A percentile compares a stretch with the other conserved stretches of the same genome.
phyloP scores from a whole-genome alignment of 2,329 filamentous ascomycete genomes.

The Hypoxylon sp. region DNA sequence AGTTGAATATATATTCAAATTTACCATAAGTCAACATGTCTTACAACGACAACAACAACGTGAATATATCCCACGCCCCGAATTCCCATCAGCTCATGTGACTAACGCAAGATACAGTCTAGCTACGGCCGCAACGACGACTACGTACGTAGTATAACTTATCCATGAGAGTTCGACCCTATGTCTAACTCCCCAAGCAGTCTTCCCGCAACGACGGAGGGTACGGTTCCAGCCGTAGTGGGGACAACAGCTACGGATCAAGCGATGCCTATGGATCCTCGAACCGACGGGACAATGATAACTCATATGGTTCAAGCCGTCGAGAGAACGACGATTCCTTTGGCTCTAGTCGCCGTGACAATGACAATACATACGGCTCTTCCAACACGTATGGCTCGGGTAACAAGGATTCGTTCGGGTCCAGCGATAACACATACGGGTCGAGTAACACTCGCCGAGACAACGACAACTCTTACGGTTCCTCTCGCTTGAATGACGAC shows the following conservation, averaged over 20 bases:
- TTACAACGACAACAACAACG: slow-evolving; percentile 61
- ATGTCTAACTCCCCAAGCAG: slow-evolving; percentile 16
- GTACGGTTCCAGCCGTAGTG: slow-evolving; percentile 43
- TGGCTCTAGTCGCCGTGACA: slow-evolving; percentile 30
- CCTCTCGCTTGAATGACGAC: slow-evolving; percentile 19
- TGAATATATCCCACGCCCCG: slow-evolving; percentile 39
- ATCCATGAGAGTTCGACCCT: background rate
- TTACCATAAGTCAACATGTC: slow-evolving; percentile 57
- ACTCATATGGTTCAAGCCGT: slow-evolving; percentile 46
- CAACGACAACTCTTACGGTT: slow-evolving; percentile 43
- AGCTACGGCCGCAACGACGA: slow-evolving; percentile 46
- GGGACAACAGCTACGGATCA: slow-evolving; percentile 31
- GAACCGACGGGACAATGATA: slow-evolving; percentile 23
- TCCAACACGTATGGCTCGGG: slow-evolving; percentile 47
- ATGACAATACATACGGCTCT: slow-evolving; percentile 51
- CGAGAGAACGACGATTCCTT: slow-evolving; percentile 47
- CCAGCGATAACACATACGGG: slow-evolving; percentile 21
- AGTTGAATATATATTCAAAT: slow-evolving; percentile 3
- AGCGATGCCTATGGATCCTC: slow-evolving; percentile 2
- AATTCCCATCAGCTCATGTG: slow-evolving; percentile 4
- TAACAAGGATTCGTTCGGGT: slow-evolving; percentile 39
- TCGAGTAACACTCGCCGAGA: slow-evolving; percentile 48
- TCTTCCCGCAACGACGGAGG: slow-evolving; percentile 31
- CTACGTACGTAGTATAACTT: slow-evolving; percentile 25
- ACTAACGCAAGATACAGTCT: slow-evolving; percentile 33